These are phyloP conservation scores for Elongisporangium undulatum DNA, from an alignment of 352 stramenopile species.

Conservation along the genomic window DNA sequence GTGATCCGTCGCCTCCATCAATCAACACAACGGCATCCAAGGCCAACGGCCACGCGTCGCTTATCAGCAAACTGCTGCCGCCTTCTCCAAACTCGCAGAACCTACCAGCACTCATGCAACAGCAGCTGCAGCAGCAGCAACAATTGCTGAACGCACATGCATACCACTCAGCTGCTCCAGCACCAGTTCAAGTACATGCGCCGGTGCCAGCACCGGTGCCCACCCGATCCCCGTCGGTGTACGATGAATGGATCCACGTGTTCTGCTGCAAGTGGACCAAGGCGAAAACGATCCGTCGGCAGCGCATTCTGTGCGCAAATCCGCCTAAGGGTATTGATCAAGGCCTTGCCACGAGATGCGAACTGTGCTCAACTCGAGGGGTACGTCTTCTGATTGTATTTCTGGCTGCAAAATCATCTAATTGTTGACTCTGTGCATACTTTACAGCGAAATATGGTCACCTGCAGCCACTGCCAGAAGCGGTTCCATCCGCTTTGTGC, in stretches of 20 bases:
- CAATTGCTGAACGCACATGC: constrained; percentile 3
- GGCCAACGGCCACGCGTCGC: not conserved
- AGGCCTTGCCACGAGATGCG: constrained; percentile 31
- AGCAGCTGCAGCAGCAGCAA: constrained; percentile 4
- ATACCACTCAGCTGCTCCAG: not conserved
- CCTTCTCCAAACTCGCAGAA: not conserved
- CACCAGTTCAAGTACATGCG: not conserved
- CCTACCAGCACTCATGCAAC: constrained; percentile 2
- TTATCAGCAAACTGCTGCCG: not conserved
- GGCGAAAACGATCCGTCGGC: constrained; percentile 50
- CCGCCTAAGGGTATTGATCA: constrained; percentile 17
- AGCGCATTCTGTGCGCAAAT: constrained; percentile 60
- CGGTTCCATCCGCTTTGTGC: constrained; percentile 76
- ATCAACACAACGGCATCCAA: not conserved
- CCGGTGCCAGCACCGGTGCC: not conserved
- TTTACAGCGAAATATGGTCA: constrained; percentile 39
- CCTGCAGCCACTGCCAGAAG: constrained; percentile 54
- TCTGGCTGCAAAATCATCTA: not conserved
- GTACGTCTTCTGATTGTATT: constrained; percentile 16
- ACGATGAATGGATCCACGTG: constrained; percentile 69
- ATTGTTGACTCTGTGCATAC: not conserved
- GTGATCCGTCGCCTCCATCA: constrained; percentile 9
- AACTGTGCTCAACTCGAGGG: constrained; percentile 46
- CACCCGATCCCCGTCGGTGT: constrained; percentile 1
- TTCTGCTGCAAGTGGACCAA: constrained; percentile 79